phyloP scores from a whole-genome alignment of 805 yeast genomes.

The Saturnispora ahearnii region DNA sequence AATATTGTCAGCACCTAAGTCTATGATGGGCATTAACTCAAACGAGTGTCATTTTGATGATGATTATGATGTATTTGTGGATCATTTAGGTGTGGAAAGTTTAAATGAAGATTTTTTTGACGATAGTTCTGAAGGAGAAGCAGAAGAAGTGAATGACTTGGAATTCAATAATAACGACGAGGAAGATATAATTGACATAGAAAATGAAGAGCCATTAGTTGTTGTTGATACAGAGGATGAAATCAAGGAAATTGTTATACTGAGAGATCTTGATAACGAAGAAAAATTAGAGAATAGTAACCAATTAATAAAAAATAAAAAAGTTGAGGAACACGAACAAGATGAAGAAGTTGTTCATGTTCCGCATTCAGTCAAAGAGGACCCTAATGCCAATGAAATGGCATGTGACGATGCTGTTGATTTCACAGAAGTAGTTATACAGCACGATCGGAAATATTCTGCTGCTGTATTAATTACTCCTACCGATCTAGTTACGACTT shows the following conservation, averaged over 20 bases:
- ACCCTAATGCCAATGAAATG: constrained; percentile 7
- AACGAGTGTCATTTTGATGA: constrained; percentile 17
- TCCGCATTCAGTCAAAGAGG: not conserved
- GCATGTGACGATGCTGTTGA: constrained; percentile 5
- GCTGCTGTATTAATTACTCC: constrained; percentile 1
- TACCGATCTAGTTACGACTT: not conserved
- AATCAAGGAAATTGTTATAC: not conserved
- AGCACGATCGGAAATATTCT: constrained; percentile 1
- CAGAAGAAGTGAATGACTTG: constrained; percentile 8
- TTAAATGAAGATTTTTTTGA: constrained; percentile 23
- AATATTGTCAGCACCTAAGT: constrained; percentile 12
- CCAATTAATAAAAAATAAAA: too few species aligned
- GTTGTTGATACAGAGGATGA: not conserved
- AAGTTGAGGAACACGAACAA: not conserved
- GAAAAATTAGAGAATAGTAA: not conserved
- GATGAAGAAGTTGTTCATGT: constrained; percentile 1
- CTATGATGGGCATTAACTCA: constrained; percentile 7
- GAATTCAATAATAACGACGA: constrained; percentile 2
- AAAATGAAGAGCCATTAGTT: not conserved
- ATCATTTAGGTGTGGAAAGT: constrained; percentile 30
- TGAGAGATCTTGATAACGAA: not conserved
- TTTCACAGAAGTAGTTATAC: not conserved
- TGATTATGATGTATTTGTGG: constrained; percentile 35
- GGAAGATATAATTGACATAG: constrained; percentile 3
- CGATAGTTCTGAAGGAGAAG: constrained; percentile 3